Evolutionary conservation across 805 yeast species (phyloP).

Genomic region (Wickerhamiella occidentalis): DNA sequence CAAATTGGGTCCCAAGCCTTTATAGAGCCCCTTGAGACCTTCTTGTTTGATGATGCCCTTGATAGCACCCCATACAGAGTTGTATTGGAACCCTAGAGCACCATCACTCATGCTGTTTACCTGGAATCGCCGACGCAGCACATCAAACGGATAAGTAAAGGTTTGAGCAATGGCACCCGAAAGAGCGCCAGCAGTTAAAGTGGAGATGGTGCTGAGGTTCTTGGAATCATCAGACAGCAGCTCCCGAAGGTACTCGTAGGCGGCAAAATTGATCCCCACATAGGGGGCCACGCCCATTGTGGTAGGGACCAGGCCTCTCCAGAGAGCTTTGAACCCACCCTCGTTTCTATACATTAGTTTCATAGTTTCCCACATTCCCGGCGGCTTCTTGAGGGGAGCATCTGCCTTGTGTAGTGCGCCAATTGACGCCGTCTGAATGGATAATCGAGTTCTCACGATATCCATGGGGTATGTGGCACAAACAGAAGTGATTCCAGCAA

Average conservation of each 20-base stretch:
- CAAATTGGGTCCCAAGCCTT: slow-evolving; percentile 54
- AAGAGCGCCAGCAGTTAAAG: slow-evolving; percentile 67
- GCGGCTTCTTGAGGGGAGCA: slow-evolving; percentile 35
- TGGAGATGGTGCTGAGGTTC: slow-evolving; percentile 38
- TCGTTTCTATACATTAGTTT: slow-evolving; percentile 52
- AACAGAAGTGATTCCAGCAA: slow-evolving; percentile 73
- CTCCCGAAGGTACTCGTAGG: slow-evolving; percentile 70
- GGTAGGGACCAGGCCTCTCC: slow-evolving; percentile 83
- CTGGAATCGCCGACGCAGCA: slow-evolving; percentile 80
- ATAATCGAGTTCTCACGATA: slow-evolving; percentile 75
- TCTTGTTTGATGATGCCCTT: slow-evolving; percentile 55
- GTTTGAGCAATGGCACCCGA: slow-evolving; percentile 88
- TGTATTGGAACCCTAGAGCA: slow-evolving; percentile 71
- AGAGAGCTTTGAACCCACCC: slow-evolving; percentile 71
- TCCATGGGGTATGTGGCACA: slow-evolving; percentile 85
- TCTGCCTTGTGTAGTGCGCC: slow-evolving; percentile 15
- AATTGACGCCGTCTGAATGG: slow-evolving; percentile 72
- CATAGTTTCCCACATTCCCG: slow-evolving; percentile 55
- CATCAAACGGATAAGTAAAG: slow-evolving; percentile 80
- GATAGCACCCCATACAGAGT: slow-evolving; percentile 65
- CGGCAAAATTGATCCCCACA: slow-evolving; percentile 83
- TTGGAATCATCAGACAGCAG: slow-evolving; percentile 29
- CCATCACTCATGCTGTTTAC: slow-evolving; percentile 58
- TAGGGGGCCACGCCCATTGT: slow-evolving; percentile 92
- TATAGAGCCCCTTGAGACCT: slow-evolving; percentile 68